Conservation (phyloP, 805 yeast species). For the Debaryomyces maramus region DNA sequence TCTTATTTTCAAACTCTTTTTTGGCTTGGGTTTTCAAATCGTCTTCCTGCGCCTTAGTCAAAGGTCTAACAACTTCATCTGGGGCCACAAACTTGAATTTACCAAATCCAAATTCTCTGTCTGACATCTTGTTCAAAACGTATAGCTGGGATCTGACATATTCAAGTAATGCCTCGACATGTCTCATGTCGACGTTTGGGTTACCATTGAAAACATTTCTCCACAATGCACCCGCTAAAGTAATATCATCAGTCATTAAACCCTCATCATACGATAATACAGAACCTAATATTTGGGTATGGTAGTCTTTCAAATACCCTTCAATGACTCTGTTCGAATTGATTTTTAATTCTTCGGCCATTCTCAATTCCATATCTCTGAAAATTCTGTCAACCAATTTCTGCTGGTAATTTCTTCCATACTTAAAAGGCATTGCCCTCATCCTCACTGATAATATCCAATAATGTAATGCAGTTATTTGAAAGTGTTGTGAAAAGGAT, state of each 20-base stretch:
- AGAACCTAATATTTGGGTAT: conserved; percentile 85
- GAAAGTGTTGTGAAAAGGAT: conserved; percentile 96
- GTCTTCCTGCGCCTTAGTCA: conserved; percentile 64
- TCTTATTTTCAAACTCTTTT: conserved; percentile 50
- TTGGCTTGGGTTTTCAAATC: conserved; percentile 51
- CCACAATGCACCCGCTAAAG: conserved; percentile 79
- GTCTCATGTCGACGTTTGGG: conserved; percentile 74
- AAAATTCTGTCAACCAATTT: conserved; percentile 86
- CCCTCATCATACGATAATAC: conserved; percentile 94
- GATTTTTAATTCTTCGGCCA: conserved; percentile 84
- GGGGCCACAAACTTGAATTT: conserved; percentile 84
- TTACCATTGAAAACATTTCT: conserved; percentile 90
- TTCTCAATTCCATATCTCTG: conserved; percentile 82
- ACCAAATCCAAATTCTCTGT: conserved; percentile 92
- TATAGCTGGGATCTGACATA: conserved; percentile 88
- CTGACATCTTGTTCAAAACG: conserved; percentile 80
- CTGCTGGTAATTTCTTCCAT: conserved; percentile 88
- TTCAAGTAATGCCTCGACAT: conserved; percentile 84
- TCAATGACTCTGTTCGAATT: conserved; percentile 79
- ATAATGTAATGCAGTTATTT: conserved; percentile 82
- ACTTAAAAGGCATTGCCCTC: conserved; percentile 93
- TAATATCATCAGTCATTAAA: conserved; percentile 71
- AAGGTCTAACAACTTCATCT: conserved; percentile 68
- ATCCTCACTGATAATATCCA: conserved; percentile 94
- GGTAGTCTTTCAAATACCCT: conserved; percentile 84